Evolutionary conservation across 148 eudicot genomes (phyloP).

Genomic region (Pouteria glomerata): DNA sequence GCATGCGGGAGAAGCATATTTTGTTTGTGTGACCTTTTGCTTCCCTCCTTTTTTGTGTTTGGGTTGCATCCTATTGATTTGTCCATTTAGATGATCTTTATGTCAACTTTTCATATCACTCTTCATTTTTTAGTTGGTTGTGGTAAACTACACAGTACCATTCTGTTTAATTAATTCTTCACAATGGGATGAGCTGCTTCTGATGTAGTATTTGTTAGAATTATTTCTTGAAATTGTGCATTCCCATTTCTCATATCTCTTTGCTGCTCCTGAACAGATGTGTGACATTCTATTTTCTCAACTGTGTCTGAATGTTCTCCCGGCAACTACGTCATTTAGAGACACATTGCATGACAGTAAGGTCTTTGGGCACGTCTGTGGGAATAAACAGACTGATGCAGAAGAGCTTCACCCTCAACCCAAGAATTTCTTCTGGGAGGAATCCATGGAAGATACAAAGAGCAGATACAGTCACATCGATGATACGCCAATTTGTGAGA

Average conservation of each 20-base stretch:
- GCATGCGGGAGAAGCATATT: too few species aligned
- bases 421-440: constrained; percentile 44
- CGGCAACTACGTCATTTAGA: constrained; percentile 36
- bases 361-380: constrained; percentile 35
- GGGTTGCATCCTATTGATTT: too few species aligned
- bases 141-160: not conserved
- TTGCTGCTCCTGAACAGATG: constrained; percentile 53
- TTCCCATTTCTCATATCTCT: constrained; percentile 1
- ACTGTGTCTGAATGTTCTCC: constrained; percentile 80
- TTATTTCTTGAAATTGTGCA: constrained; percentile 3
- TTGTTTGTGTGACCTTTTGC: too few species aligned
- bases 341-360: constrained; percentile 37
- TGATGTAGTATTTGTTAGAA: not conserved
- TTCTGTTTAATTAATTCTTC: constrained; percentile 3
- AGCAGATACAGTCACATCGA: constrained; percentile 23
- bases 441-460: constrained; percentile 42
- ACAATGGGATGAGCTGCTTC: not conserved
- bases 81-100: not conserved
- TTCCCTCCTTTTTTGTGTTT: too few species aligned
- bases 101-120: not conserved
- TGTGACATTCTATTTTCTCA: constrained; percentile 94
- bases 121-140: not conserved
- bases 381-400: constrained; percentile 29
- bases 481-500: constrained; percentile 49
- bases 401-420: constrained; percentile 33